Percentiles rank a stretch among this genome's conserved stretches.
Evolutionary conservation across 2,329 filamentous ascomycete genomes (phyloP).

Genomic region (Penicillium sp.): DNA sequence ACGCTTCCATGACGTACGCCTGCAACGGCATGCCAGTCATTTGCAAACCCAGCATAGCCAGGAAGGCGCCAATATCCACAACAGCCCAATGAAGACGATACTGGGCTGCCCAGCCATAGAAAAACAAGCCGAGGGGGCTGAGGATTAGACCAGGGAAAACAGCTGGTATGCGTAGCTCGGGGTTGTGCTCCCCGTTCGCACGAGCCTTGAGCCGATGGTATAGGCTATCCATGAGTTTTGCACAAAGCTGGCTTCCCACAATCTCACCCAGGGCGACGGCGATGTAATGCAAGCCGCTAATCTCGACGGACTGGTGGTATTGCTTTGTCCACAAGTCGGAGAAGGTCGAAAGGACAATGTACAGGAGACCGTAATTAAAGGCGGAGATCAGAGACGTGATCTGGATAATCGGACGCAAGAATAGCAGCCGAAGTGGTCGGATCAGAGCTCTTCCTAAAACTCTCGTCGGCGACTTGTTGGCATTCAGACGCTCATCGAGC

Average conservation of each 20-base stretch:
- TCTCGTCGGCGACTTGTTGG: conserved; percentile 3
- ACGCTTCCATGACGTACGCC: conserved; percentile 39
- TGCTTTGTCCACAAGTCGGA: conserved; percentile 52
- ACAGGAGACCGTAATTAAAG: conserved; percentile 59
- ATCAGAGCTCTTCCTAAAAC: conserved; percentile 39
- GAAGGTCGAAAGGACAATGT: conserved; percentile 61
- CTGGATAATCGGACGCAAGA: conserved; percentile 58
- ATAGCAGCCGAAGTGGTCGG: conserved; percentile 54
- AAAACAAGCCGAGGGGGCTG: conserved; percentile 47
- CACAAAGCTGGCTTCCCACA: conserved; percentile 49
- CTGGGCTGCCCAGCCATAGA: conserved; percentile 53
- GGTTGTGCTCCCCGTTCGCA: conserved; percentile 30
- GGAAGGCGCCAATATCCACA: conserved; percentile 44
- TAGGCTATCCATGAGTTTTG: conserved; percentile 44
- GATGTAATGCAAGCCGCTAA: conserved; percentile 60
- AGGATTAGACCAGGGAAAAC: conserved; percentile 52
- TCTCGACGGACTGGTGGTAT: conserved; percentile 54
- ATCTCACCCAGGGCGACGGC: conserved; percentile 60
- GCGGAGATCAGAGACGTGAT: conserved; percentile 53
- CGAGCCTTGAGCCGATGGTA: conserved; percentile 34
- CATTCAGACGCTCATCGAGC: conserved; percentile 6
- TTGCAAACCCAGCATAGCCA: conserved; percentile 41
- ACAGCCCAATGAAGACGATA: conserved; percentile 47
- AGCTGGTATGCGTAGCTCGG: conserved; percentile 57
- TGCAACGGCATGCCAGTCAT: conserved; percentile 18